Conservation (phyloP, 805 yeast genomes). For the Metschnikowia kunwiensis region DNA sequence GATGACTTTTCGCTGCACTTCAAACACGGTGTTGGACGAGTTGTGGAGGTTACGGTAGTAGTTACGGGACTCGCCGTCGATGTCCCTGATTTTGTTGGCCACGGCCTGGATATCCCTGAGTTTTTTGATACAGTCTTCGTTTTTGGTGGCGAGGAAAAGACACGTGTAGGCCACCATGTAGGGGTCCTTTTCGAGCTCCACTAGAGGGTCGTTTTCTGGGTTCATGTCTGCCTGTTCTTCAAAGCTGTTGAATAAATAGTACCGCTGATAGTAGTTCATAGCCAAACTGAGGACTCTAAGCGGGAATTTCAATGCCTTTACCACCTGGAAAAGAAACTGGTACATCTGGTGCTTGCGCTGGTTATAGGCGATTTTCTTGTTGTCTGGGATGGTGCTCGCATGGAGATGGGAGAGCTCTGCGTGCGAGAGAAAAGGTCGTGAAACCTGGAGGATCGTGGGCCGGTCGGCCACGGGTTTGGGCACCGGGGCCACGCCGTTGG, state of each 20-base stretch:
- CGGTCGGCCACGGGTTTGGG: slow-evolving; percentile 5
- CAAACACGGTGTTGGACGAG: slow-evolving; percentile 30
- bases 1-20: slow-evolving; percentile 54
- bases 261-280: slow-evolving; percentile 70
- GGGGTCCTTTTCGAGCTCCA: slow-evolving; percentile 40
- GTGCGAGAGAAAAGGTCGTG: slow-evolving; percentile 60
- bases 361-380: slow-evolving; percentile 41
- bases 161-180: slow-evolving; percentile 67
- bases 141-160: slow-evolving; percentile 67
- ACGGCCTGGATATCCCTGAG: slow-evolving; percentile 57
- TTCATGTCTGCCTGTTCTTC: slow-evolving; percentile 31
- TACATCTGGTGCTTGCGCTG: slow-evolving; percentile 54
- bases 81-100: slow-evolving; percentile 40
- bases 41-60: slow-evolving; percentile 12
- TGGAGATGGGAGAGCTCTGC: slow-evolving; percentile 53
- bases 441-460: slow-evolving; percentile 35
- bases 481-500: neutral
- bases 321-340: slow-evolving; percentile 51
- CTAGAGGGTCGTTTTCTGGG: slow-evolving; percentile 17
- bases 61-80: slow-evolving; percentile 34
- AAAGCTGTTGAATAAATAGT: slow-evolving; percentile 61
- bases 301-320: slow-evolving; percentile 61
- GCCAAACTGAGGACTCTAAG: slow-evolving; percentile 65
- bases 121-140: slow-evolving; percentile 82
- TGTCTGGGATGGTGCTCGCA: slow-evolving; percentile 48